phyloP scores from a whole-genome alignment of 306 rosid genomes.

The Quercus bicolor region DNA sequence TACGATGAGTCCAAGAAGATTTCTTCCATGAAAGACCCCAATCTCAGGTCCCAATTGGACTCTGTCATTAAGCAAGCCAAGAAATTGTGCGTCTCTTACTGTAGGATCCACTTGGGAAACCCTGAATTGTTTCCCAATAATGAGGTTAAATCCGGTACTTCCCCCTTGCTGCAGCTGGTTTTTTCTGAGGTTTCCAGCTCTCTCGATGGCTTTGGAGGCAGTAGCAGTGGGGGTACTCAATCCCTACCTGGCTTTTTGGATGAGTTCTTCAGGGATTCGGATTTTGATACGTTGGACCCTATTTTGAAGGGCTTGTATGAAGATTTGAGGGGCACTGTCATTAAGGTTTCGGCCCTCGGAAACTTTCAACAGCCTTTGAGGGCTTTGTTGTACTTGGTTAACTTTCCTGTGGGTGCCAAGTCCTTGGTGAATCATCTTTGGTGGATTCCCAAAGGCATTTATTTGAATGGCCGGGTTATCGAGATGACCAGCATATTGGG shows the following conservation, averaged over 20 bases:
- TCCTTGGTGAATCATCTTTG: slow-evolving; percentile 75
- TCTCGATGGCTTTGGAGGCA: slow-evolving; percentile 46
- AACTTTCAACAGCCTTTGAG: slow-evolving; percentile 81
- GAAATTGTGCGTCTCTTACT: slow-evolving; percentile 69
- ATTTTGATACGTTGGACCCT: slow-evolving; percentile 72
- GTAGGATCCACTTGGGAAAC: slow-evolving; percentile 74
- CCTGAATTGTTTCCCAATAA: slow-evolving; percentile 59
- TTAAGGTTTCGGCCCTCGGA: slow-evolving; percentile 89
- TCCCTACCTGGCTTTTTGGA: slow-evolving; percentile 89
- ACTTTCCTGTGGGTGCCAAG: slow-evolving; percentile 79
- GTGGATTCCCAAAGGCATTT: slow-evolving; percentile 91
- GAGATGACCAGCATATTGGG: slow-evolving; percentile 97
- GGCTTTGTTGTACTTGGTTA: slow-evolving; percentile 72
- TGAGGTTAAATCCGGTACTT: slow-evolving; percentile 6
- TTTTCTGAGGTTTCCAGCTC: slow-evolving; percentile 61
- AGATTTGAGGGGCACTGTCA: slow-evolving; percentile 75
- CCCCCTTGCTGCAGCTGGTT: slow-evolving; percentile 69
- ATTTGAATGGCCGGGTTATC: slow-evolving; percentile 94
- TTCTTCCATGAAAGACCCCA: slow-evolving; percentile 65
- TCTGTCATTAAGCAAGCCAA: slow-evolving; percentile 57
- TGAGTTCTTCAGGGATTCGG: slow-evolving; percentile 75
- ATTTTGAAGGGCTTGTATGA: slow-evolving; percentile 79
- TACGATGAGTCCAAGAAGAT: slow-evolving; percentile 74
- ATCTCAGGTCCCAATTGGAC: slow-evolving; percentile 58
- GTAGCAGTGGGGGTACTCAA: slow-evolving; percentile 43